Conservation (phyloP, 306 rosid species). For the Malus orientalis region DNA sequence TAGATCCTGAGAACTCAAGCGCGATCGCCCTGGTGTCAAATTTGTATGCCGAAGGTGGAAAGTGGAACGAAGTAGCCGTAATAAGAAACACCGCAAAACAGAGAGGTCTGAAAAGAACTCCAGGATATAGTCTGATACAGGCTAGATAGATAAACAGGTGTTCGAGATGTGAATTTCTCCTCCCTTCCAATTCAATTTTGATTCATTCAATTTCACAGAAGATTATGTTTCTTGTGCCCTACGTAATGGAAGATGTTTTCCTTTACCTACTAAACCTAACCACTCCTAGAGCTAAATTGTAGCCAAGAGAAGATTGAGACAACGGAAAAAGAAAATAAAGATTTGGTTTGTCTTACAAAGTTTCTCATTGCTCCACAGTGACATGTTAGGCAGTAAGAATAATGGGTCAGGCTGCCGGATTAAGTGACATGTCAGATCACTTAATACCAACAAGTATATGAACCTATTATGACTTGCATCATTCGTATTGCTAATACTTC, state of each 20-base stretch:
- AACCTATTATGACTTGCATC: neutral
- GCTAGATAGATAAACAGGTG: neutral
- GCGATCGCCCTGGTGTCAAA: constrained; percentile 28
- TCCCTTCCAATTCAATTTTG: neutral
- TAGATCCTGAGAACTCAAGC: constrained; percentile 24
- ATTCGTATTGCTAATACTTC: too few relatives aligned
- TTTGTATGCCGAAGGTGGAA: constrained; percentile 35
- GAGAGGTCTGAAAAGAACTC: constrained; percentile 20
- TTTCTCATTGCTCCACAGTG: neutral
- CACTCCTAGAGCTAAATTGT: neutral
- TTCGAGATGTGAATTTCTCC: neutral
- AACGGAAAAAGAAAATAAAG: neutral
- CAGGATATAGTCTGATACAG: constrained; percentile 38
- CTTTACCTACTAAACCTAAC: neutral
- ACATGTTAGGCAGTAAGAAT: too few relatives aligned
- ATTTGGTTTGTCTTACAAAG: neutral
- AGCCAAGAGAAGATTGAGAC: too few relatives aligned
- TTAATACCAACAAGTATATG: too few relatives aligned
- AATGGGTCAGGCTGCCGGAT: too few relatives aligned
- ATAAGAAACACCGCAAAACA: constrained; percentile 24
- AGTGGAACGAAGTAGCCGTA: constrained; percentile 40
- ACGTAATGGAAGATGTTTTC: neutral
- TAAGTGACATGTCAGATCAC: too few relatives aligned
- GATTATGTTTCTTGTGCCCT: neutral
- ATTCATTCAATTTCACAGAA: neutral